These are phyloP conservation scores for Leishmania aethiopica DNA, from an alignment of 208 protist species.

Conservation along the genomic window DNA sequence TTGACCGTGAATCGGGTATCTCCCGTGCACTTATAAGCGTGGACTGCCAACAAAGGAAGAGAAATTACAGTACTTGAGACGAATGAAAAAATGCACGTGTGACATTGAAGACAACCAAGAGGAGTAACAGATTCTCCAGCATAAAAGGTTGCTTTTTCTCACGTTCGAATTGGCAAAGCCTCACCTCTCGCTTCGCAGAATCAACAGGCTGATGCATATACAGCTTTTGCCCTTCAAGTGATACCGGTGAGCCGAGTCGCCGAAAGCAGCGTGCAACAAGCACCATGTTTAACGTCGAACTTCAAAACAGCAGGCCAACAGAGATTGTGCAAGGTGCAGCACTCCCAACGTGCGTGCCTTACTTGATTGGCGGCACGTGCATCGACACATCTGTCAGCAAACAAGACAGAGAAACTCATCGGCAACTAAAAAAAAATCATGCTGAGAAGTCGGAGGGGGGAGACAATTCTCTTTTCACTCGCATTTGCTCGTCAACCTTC, in stretches of 20 bases:
- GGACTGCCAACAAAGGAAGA: neutral
- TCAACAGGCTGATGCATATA: neutral
- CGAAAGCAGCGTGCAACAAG: neutral
- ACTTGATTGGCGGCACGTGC: neutral
- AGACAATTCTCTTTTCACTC: neutral
- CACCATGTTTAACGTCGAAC: too few relatives aligned
- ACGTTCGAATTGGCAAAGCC: neutral
- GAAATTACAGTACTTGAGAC: neutral
- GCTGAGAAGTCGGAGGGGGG: neutral
- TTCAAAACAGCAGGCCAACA: neutral
- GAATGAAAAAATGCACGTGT: neutral
- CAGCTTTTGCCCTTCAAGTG: neutral
- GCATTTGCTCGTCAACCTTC: neutral
- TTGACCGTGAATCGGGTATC: neutral
- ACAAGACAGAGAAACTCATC: neutral
- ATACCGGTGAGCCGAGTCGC: neutral
- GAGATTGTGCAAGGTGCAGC: neutral
- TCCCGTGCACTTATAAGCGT: neutral
- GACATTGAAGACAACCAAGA: neutral
- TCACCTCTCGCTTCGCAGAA: neutral
- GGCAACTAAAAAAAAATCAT: neutral
- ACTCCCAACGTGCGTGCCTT: neutral
- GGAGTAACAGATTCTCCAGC: neutral
- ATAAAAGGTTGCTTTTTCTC: neutral
- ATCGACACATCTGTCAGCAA: neutral